These are phyloP conservation scores for Pseudocercospora cruenta DNA, from an alignment of 2,329 filamentous ascomycete species.

Conservation along the genomic window DNA sequence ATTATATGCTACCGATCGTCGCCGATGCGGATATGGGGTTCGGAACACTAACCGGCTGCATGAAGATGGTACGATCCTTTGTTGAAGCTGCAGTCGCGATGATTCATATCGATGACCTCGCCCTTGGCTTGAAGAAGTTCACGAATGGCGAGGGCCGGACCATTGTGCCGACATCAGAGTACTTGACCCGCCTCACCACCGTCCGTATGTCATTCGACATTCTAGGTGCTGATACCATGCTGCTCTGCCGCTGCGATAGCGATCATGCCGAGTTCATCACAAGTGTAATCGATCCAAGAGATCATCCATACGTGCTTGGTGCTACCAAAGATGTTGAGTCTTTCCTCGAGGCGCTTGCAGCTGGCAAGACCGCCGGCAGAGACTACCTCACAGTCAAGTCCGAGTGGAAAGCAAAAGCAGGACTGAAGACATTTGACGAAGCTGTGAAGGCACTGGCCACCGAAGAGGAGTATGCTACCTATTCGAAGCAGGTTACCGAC, in stretches of 20 bases:
- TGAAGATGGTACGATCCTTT: slow-evolving; percentile 18
- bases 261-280: slow-evolving; percentile 20
- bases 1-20: slow-evolving; percentile 18
- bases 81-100: slow-evolving; percentile 19
- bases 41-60: slow-evolving; percentile 16
- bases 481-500: slow-evolving; percentile 4
- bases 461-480: slow-evolving; percentile 4
- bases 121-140: slow-evolving; percentile 18
- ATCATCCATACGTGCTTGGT: slow-evolving; percentile 18
- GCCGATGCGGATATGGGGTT: slow-evolving; percentile 20
- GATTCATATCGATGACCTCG: slow-evolving; percentile 22
- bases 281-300: slow-evolving; percentile 13
- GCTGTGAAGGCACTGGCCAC: slow-evolving; percentile 6
- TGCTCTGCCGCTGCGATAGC: slow-evolving; percentile 19
- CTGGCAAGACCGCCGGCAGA: slow-evolving; percentile 10
- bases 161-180: slow-evolving; percentile 17
- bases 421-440: slow-evolving; percentile 14
- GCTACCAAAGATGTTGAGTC: slow-evolving; percentile 15
- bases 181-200: slow-evolving; percentile 15
- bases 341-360: slow-evolving; percentile 14
- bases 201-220: slow-evolving; percentile 19
- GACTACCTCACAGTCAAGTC: slow-evolving; percentile 17
- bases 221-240: slow-evolving; percentile 15
- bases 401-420: slow-evolving; percentile 15
- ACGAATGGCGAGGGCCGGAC: slow-evolving; percentile 17